Base-by-base conservation (phyloP, 257 asterid species). In the Paraleonurus japonicus region DNA sequence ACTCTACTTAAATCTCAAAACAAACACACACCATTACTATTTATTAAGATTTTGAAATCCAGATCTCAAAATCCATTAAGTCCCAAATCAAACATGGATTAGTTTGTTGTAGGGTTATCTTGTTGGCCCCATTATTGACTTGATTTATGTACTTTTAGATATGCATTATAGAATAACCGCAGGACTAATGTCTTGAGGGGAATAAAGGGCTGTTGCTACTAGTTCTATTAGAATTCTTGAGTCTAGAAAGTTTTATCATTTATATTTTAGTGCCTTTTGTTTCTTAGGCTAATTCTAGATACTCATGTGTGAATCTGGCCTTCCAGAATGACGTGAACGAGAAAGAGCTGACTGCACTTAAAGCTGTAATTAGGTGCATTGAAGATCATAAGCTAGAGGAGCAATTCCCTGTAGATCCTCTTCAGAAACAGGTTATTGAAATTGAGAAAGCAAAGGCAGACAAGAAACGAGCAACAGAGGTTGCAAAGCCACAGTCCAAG, bases 371-470 rank as follows among this genome's bases (percentile, higher is more conserved):
- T 2, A 92, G 87, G 83, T 95, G 99, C 85, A 74, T 92, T 1
- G 99, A 92, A 82, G 99, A 92, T 65, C 95, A 92, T 41, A 89
- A 88, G 82, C 95, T 95, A 1, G 98, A 88, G 81, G 81, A 58
- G 41, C 89, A 83, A 67, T 88, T 88, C 79, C 95, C 95, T 0
- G 55, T 88, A 68, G 98, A 86, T 32, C 85, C 95, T 33, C 99
- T 95, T 75, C 98, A 95, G 78, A 95, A 88, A 63, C 89, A 85
- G 86, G 86, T 95, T 28, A 69, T 75, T 23, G 95, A 82, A 75
- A 86, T 92, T 26, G 99, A 95, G 92, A 95, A 92, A 78, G 94
- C 82, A 35, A 95, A 90, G 85, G 97, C 98, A 0, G 99, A 87
- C 84, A 92, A 86, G 89, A 95, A 95, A 79, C 89, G 93, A 48